These are phyloP conservation scores for Amphibolis antarctica DNA, from an alignment of 106 monocot species.

Conservation along the genomic window DNA sequence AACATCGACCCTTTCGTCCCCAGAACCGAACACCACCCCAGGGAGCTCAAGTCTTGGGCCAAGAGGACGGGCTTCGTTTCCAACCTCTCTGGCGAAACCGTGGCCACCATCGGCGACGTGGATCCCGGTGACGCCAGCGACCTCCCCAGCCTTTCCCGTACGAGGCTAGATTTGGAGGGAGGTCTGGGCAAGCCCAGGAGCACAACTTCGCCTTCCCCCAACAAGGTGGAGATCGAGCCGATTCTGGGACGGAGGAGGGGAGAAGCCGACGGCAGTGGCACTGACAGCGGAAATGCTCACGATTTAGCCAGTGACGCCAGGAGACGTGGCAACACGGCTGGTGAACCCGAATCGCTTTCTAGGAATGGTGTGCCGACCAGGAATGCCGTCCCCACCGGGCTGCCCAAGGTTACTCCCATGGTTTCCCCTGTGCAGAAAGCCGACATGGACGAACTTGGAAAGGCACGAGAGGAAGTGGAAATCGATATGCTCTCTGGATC, in stretches of 20 bases:
- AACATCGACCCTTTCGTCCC: conserved; percentile 59
- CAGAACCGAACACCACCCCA: conserved; percentile 54
- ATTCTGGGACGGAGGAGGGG: conserved; percentile 28
- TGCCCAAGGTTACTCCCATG: conserved; percentile 1
- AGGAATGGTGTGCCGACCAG: conserved; percentile 4
- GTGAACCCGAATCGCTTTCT: neutral
- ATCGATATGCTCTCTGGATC: conserved; percentile 37
- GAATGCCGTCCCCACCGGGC: conserved; percentile 4
- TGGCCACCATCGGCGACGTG: conserved; percentile 12
- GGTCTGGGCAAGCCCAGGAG: neutral
- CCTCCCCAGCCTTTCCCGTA: neutral
- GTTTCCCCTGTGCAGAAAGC: conserved; percentile 10
- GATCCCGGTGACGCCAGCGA: neutral
- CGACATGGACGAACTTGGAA: conserved; percentile 5
- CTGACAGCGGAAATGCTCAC: no score
- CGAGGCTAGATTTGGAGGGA: conserved; percentile 12
- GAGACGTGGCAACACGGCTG: conserved; percentile 10
- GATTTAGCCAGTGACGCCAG: conserved; percentile 4
- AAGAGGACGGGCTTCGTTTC: conserved; percentile 75
- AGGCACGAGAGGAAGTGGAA: conserved; percentile 27
- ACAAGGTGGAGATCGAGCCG: conserved; percentile 21
- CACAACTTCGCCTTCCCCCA: neutral
- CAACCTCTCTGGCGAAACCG: conserved; percentile 56
- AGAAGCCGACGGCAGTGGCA: neutral
- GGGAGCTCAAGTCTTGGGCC: conserved; percentile 87